Conservation (phyloP, 208 protist genomes). For the Crithidia acanthocephali region DNA sequence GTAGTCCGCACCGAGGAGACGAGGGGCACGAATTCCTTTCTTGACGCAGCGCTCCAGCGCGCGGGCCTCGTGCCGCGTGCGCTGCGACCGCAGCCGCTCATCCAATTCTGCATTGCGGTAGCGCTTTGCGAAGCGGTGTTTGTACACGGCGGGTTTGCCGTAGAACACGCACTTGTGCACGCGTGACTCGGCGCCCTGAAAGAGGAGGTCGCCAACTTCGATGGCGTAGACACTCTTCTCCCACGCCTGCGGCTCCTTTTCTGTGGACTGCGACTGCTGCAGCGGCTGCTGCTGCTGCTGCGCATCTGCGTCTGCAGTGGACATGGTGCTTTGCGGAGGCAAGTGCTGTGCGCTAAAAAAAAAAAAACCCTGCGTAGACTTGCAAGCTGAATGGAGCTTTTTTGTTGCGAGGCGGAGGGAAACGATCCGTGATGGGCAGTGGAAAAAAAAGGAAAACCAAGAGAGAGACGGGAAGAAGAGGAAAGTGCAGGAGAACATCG, state of each 20-base stretch:
- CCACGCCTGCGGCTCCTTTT: slow-evolving; percentile 12
- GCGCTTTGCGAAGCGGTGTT: slow-evolving; percentile 75
- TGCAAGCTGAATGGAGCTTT: too few species aligned
- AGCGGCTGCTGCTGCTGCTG: neutral
- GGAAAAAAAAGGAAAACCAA: too few species aligned
- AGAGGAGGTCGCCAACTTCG: slow-evolving; percentile 40
- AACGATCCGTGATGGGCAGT: too few species aligned
- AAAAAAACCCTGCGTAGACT: too few species aligned
- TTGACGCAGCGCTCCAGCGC: slow-evolving; percentile 68
- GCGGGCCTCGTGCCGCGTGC: slow-evolving; percentile 77
- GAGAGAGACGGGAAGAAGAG: too few species aligned
- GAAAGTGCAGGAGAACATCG: too few species aligned
- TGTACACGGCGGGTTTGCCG: slow-evolving; percentile 59
- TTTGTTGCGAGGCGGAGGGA: too few species aligned
- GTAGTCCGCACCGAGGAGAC: slow-evolving; percentile 65
- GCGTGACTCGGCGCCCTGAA: slow-evolving; percentile 82
- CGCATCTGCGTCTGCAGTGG: neutral
- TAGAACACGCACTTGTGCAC: slow-evolving; percentile 79
- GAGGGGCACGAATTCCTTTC: slow-evolving; percentile 66
- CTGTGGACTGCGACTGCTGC: neutral
- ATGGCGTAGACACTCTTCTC: slow-evolving; percentile 7
- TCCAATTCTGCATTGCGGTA: slow-evolving; percentile 86
- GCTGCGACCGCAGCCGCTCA: slow-evolving; percentile 72
- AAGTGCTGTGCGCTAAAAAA: too few species aligned
- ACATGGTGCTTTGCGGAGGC: neutral